Evolutionary conservation across 2,329 filamentous ascomycete species (phyloP), one percentile per base, ranked within the genome.

Genomic region (Paramyrothecium roridum): DNA sequence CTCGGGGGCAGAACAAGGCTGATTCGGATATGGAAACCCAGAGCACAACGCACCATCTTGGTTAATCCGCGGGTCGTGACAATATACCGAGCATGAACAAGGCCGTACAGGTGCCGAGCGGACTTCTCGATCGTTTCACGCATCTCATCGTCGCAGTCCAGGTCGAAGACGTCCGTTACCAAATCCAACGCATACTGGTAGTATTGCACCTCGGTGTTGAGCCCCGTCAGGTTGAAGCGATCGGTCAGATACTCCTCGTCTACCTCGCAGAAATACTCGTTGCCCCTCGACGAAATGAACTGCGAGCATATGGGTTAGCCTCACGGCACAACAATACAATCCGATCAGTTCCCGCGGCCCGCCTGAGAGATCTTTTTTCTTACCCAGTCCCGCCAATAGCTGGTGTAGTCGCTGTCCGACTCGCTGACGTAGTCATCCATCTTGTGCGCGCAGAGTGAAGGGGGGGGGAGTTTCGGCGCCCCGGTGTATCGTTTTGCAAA

Each of bases 231-330:
- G 76, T 99, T 99, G 83, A 99, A 99, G 52, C 95, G 88, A 73
- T 99, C 95, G 52, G 93, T 98, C 49, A 99, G 83, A 74, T 99
- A 99, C 67, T 99, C 95, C 73, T 99, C 95, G 74, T 99, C 95
- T 67, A 99, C 98, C 72, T 99, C 95, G 83, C 95, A 99, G 69
- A 98, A 99, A 76, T 99, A 99, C 73, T 99, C 95, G 76, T 99
- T 98, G 62, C 95, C 95, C 54, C 95, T 86, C 7, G 93, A 96
- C 4, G 93, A 97, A 67, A 98, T 97, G 73, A 99, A 99, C 95
- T 99, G 69, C 45, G 40, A 48, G 6, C 46, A 20, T 19, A 20
- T 22, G 17, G 8, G 46, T 48, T 21, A 21, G 46, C 46, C 19
- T 30, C 26, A 30, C 10, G 26, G 10, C 26, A 30, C 37, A n/a